Conservation (phyloP, 176 grass and related monocot genomes). For the Musa schizocarpa region DNA sequence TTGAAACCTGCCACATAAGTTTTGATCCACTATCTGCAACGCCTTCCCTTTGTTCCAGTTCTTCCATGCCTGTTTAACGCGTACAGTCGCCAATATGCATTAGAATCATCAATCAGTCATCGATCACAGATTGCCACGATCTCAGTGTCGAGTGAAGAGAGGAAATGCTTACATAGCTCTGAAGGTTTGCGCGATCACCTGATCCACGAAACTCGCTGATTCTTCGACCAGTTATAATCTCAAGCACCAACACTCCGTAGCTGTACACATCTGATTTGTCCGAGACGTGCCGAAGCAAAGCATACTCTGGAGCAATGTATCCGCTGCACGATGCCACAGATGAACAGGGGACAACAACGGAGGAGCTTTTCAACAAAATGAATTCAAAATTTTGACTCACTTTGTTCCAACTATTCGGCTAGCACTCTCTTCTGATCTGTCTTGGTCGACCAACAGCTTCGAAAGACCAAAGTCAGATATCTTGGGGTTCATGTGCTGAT, state of each 20-base stretch:
- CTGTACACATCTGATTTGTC: conserved; percentile 28
- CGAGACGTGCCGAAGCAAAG: conserved; percentile 12
- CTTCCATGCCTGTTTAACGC: conserved; percentile 7
- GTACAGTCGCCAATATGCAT: background rate
- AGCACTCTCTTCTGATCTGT: conserved; percentile 6
- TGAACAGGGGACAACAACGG: background rate
- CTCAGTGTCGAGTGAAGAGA: background rate
- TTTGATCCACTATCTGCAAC: conserved; percentile 10
- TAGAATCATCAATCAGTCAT: background rate
- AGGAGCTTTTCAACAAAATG: background rate
- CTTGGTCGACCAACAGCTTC: conserved; percentile 6
- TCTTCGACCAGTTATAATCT: conserved; percentile 20
- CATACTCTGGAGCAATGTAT: conserved; percentile 28
- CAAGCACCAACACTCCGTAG: conserved; percentile 18
- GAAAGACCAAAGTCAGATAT: conserved; percentile 18
- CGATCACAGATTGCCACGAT: too few relatives aligned
- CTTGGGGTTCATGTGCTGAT: conserved; percentile 18
- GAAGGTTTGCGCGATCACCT: background rate
- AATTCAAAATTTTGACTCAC: background rate
- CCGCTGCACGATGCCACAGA: background rate
- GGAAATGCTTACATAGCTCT: conserved; percentile 10
- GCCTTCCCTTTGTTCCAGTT: conserved; percentile 10
- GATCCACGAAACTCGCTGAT: conserved; percentile 7
- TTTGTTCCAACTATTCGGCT: conserved; percentile 14
- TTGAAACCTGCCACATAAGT: conserved; percentile 6